phyloP scores from a whole-genome alignment of 2,329 filamentous ascomycete genomes.

The Trichoderma gracile region DNA sequence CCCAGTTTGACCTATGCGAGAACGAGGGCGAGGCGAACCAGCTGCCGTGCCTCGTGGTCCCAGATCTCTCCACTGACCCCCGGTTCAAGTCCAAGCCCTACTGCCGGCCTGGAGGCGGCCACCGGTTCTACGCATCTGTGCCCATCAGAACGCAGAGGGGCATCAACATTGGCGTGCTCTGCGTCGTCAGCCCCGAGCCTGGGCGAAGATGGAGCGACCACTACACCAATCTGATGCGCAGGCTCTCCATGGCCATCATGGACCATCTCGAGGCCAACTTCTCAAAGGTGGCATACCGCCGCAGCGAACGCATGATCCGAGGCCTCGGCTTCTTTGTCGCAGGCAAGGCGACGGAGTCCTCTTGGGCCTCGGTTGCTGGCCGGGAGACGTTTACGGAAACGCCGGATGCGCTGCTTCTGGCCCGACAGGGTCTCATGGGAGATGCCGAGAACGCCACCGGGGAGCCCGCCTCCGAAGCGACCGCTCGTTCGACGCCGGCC shows the following conservation, averaged over 20 bases:
- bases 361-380: constrained; percentile 16
- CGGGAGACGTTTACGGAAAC: constrained; percentile 19
- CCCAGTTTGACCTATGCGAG: background rate
- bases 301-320: constrained; percentile 39
- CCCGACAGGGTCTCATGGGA: constrained; percentile 9
- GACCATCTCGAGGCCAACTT: constrained; percentile 36
- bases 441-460: background rate
- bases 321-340: constrained; percentile 38
- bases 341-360: constrained; percentile 22
- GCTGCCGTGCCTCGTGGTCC: constrained; percentile 36
- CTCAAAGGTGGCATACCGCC: constrained; percentile 31
- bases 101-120: constrained; percentile 27
- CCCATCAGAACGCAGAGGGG: constrained; percentile 39
- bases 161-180: constrained; percentile 41
- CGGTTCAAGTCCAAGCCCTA: constrained; percentile 33
- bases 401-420: constrained; percentile 12
- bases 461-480: background rate
- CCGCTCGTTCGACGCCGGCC: background rate
- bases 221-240: constrained; percentile 30
- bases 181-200: constrained; percentile 29
- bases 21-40: constrained; percentile 18
- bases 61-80: constrained; percentile 35
- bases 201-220: constrained; percentile 29
- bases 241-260: constrained; percentile 35
- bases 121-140: constrained; percentile 40